Evolutionary conservation across 78 protist genomes (phyloP).

Genomic region (Dictyostelium firmibasis): DNA sequence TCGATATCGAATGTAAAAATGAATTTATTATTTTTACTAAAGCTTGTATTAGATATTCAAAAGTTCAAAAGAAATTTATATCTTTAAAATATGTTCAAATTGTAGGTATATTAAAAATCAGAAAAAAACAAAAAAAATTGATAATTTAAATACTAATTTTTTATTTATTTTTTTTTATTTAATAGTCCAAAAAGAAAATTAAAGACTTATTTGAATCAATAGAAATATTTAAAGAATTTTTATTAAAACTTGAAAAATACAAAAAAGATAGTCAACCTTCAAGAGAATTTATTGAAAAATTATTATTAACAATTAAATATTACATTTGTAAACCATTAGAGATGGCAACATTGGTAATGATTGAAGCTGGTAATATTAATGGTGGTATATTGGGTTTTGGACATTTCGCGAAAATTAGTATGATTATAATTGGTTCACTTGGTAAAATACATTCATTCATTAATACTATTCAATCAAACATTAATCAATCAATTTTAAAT

Average conservation of each 20-base stretch:
- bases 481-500: not conserved
- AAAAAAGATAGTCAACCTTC: not conserved
- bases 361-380: slow-evolving; percentile 8
- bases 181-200: not conserved
- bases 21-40: not conserved
- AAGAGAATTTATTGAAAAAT: not conserved
- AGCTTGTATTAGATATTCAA: not conserved
- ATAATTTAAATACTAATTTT: not conserved
- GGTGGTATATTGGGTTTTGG: not conserved
- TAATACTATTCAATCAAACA: not conserved
- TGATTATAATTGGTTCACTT: not conserved
- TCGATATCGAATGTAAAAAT: not conserved
- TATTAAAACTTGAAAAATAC: not conserved
- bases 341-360: not conserved
- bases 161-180: not conserved
- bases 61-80: not conserved
- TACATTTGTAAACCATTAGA: not conserved
- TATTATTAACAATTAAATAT: not conserved
- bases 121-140: not conserved
- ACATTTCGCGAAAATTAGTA: not conserved
- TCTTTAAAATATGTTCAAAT: not conserved
- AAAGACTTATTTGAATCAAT: not conserved
- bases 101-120: not conserved
- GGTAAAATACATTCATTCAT: not conserved
- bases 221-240: not conserved